Evolutionary conservation across 2,329 filamentous ascomycete genomes (phyloP), one percentile per base, ranked within the genome.

Genomic region (Aspergillus sp.): DNA sequence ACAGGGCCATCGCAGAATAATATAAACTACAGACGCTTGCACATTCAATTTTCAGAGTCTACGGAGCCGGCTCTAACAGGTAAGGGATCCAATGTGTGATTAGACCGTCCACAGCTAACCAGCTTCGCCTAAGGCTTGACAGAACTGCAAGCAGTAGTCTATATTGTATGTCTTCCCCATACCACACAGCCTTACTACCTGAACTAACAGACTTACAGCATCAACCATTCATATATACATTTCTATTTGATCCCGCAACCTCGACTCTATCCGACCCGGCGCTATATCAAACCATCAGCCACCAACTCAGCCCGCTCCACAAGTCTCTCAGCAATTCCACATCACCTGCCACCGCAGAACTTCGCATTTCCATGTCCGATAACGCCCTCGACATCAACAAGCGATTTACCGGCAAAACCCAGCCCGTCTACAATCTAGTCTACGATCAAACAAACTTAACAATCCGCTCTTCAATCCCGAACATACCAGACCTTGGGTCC

Each of bases 401-500:
- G 60, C 69, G 63, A 21, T 69, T 71, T 17, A 62, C 67, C 13
- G 65, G 67, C 54, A 70, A 72, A 19, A 74, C 73, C 48, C 67
- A 71, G 19, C 80, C 81, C 10, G 82, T 89, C 43, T 86, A 84
- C 72, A 85, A 88, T 64, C 77, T 89, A 8, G 79, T 88, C 49
- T 88, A 83, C 68, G 86, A 89, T 68, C 85, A 86, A 1, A 74
- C 77, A 6, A 83, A 82, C 32, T 72, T 86, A 2, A 87, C 85
- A 0, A 75, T 88, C 4, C 84, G 86, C 59, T 84, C 85, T 19
- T 85, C 81, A n/a, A 80, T 89, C 17, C 86, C 87, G 6, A 87
- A 88, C 64, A 88, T 89, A 55, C 85, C 86, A 0, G 79, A 84
- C 21, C 83, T 85, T 0, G 80, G 76, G 73, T 5, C 71, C 75